Percentiles rank a stretch among this genome's conserved stretches.
Conservation (phyloP, 306 rosid species). For the Begonia fuchsioides region DNA sequence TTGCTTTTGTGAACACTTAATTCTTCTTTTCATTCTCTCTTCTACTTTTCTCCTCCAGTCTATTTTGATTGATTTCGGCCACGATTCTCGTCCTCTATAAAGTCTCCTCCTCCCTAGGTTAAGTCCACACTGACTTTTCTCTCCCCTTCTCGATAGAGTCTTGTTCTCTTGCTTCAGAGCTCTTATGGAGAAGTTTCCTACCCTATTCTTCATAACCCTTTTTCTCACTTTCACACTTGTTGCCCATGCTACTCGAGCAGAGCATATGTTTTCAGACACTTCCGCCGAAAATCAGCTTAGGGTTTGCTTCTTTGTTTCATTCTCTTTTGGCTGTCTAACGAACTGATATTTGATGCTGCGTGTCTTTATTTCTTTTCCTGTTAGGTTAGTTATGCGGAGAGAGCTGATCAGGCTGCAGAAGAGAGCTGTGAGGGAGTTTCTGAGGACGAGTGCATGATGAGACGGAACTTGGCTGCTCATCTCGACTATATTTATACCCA, state of each 20-base stretch:
- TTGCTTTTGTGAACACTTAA: no score
- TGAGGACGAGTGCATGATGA: slow-evolving; percentile 64
- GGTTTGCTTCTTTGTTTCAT: slow-evolving; percentile 5
- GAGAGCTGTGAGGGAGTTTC: slow-evolving; percentile 43
- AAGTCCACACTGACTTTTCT: no score
- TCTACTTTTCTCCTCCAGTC: no score
- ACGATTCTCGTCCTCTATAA: no score
- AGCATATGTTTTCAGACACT: slow-evolving; percentile 8
- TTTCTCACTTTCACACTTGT: slow-evolving; percentile 14
- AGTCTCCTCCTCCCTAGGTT: no score
- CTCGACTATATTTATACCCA: slow-evolving; percentile 70
- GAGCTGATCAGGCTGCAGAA: slow-evolving; percentile 16
- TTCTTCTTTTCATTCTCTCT: no score
- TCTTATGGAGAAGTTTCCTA: slow-evolving; percentile 10
- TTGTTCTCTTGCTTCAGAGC: no score
- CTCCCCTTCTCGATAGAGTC: no score
- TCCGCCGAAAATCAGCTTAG: slow-evolving; percentile 5
- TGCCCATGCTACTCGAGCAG: slow-evolving; percentile 13
- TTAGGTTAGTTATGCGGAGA: slow-evolving; percentile 28
- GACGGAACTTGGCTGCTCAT: slow-evolving; percentile 71
- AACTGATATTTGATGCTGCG: not conserved
- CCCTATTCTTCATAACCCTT: slow-evolving; percentile 12
- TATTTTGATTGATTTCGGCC: no score
- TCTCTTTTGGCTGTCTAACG: not conserved
- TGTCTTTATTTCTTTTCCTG: not conserved